Evolutionary conservation across 129 eudicot species (phyloP), one percentile per base, ranked within the genome.

Genomic region (Arctium minus): DNA sequence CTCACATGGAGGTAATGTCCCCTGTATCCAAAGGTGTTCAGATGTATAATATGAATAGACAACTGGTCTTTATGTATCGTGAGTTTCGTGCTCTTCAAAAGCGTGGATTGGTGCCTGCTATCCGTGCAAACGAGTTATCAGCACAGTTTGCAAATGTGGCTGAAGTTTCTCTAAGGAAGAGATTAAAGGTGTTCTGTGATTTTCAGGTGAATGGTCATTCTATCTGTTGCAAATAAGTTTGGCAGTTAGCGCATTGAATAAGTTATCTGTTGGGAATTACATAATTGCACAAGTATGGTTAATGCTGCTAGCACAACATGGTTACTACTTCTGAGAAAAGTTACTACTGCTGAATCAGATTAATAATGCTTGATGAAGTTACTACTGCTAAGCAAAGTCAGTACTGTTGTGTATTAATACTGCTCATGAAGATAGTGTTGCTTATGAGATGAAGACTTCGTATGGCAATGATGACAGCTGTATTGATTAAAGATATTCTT

Each of bases 1-100:
- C 99, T 80, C 98, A 93, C 86, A 88, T 93, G 84, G 99, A 96
- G 89, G 98, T 96, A 42, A 91, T 96, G 94, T 85, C 98, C 29
- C 99, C 98, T 71, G 90, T 86, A 27, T 88, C 99, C 13, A 96
- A 96, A 86, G 79, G 72, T 75, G 89, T 93, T 67, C 99, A 96
- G 89, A 85, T 27, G 27, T 96, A 88, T 81, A 87, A 85, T 12
- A 90, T 90, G 95, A 93, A 96, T 81, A 93, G 99, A 79, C 90
- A 93, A 17, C 78, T 96, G 82, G 98, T 96, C 33, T 93, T 76
- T 76, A 86, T 96, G 90, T 96, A 93, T 77, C 93, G 99, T 18
- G 95, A 91, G 80, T 96, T 96, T 79, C 93, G 93, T 87, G 90
- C 95, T 75, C 89, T 85, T 73, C 98, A 93, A 80, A 96, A 96